Evolutionary conservation across 2,329 filamentous ascomycete genomes (phyloP).

Genomic region (Diaporthe nobilis): DNA sequence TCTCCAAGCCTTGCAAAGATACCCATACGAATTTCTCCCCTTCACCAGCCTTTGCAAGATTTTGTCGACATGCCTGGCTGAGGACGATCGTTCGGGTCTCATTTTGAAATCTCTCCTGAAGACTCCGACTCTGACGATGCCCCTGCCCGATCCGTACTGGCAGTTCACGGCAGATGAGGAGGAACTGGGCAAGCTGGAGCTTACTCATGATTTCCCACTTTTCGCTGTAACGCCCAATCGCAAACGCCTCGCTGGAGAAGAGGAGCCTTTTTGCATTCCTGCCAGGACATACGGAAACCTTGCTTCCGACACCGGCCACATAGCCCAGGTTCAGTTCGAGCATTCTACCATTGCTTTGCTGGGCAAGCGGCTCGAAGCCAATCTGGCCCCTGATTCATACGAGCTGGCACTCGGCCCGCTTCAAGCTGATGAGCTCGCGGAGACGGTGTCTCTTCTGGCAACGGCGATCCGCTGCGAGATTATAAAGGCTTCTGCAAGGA

Average conservation of each 20-base stretch:
- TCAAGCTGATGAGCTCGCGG: slow-evolving; percentile 74
- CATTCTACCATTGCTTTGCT: slow-evolving; percentile 87
- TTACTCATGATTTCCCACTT: slow-evolving; percentile 75
- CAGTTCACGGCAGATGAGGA: slow-evolving; percentile 87
- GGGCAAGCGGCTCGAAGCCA: slow-evolving; percentile 80
- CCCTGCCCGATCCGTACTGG: slow-evolving; percentile 80
- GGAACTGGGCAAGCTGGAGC: slow-evolving; percentile 82
- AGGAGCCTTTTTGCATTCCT: slow-evolving; percentile 72
- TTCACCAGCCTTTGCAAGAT: slow-evolving; percentile 81
- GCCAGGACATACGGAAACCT: slow-evolving; percentile 78
- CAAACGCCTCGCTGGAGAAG: slow-evolving; percentile 60
- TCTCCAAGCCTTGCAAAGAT: slow-evolving; percentile 79
- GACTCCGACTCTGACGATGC: slow-evolving; percentile 82
- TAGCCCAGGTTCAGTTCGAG: slow-evolving; percentile 81
- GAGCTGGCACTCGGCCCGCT: slow-evolving; percentile 67
- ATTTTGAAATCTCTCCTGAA: slow-evolving; percentile 73
- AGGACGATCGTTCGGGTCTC: slow-evolving; percentile 55
- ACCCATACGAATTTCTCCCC: slow-evolving; percentile 87
- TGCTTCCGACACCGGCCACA: slow-evolving; percentile 81
- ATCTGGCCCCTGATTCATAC: slow-evolving; percentile 69
- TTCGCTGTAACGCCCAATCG: slow-evolving; percentile 66
- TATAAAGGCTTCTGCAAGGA: slow-evolving; percentile 51
- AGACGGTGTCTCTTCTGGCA: slow-evolving; percentile 81
- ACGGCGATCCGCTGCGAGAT: slow-evolving; percentile 73
- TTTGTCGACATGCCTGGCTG: slow-evolving; percentile 67